Base-by-base conservation (phyloP, 352 stramenopile genomes). In the Pythium rhizo-oryzae region DNA sequence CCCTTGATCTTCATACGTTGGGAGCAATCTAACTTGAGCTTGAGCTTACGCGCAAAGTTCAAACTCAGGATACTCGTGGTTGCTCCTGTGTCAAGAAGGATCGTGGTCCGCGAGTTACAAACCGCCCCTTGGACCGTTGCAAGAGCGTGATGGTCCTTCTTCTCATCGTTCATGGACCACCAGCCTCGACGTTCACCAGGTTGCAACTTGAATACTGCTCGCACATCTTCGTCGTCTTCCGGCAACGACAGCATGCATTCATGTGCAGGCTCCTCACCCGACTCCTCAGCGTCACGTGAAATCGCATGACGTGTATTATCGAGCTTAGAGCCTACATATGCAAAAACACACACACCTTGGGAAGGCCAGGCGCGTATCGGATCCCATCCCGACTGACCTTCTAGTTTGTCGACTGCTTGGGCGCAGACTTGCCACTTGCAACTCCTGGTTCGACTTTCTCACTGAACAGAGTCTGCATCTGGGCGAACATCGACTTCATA, bases 11-110 rank as follows among this genome's bases (percentile, higher is more conserved):
- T 41, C 2, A 62, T 8, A 6, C 15, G 41, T 49, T 49, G 67
- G 51, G 0, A 33, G 11, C 11, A 55, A 2, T n/a, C 25, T 11
- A 77, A 9, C 30, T 55, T 63, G 33, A 76, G 56, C 46, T 57
- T 67, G 12, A 76, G 65, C 35, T 53, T 68, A 65, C 72, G 69
- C 19, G 69, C 69, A 41, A 77, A 44, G 23, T 72, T 59, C 18
- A 74, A 23, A 28, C 72, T 76, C 25, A 79, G 16, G 18, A 74
- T 79, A 28, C 72, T 76, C 2, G 59, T 71, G 0, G 62, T 66
- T 1, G 72, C 67, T 21, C 41, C 41, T 6, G 41, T 49, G 41
- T 49, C 41, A 9, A 65, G 30, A 25, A 65, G 28, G n/a, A 56
- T 56, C 4, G 15, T n/a, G 28, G n/a, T 16, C 13, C 58, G 41